A percentile compares a stretch with the other conserved stretches of the same genome.
Conservation (phyloP, 1,284 basidiomycete genomes). For the Athelia sp. region DNA sequence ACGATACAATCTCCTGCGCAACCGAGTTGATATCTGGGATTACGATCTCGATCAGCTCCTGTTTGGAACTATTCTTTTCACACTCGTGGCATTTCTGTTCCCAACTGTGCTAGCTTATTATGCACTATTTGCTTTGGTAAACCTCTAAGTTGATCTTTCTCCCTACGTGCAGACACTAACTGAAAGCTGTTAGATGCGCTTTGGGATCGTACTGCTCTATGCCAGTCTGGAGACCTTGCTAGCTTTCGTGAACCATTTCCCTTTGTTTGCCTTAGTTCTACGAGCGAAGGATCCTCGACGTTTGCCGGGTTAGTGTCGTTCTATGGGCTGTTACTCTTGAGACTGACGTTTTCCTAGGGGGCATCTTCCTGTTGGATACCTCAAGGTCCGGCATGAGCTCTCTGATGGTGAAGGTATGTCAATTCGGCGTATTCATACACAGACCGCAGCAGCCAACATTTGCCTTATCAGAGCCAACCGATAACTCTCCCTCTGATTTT, state of each 20-base stretch:
- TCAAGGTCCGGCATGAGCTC: not conserved
- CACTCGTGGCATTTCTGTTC: conserved; percentile 84
- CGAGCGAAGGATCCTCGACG: conserved; percentile 83
- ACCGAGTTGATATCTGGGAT: conserved; percentile 82
- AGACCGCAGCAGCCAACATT: not conserved
- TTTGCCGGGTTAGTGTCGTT: conserved; percentile 58
- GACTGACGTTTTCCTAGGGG: conserved; percentile 20
- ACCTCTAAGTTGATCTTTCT: conserved; percentile 7
- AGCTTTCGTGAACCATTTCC: conserved; percentile 85
- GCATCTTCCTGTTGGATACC: conserved; percentile 28
- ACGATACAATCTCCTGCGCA: conserved; percentile 78
- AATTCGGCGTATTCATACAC: not conserved
- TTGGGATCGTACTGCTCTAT: conserved; percentile 55
- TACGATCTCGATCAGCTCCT: conserved; percentile 94
- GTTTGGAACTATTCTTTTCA: conserved; percentile 94
- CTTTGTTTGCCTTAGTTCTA: conserved; percentile 84
- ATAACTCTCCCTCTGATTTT: conserved; percentile 37
- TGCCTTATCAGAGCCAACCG: conserved; percentile 33
- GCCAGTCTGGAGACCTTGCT: conserved; percentile 60
- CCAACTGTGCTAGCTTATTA: conserved; percentile 91
- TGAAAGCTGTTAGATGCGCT: conserved; percentile 45
- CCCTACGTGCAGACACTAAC: not conserved
- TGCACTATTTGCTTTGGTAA: conserved; percentile 71
- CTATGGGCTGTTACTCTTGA: not conserved
- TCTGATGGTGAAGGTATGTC: conserved; percentile 6